Conservation (phyloP, 371 early-diverging fungal genomes). For the Mycotypha africana region DNA sequence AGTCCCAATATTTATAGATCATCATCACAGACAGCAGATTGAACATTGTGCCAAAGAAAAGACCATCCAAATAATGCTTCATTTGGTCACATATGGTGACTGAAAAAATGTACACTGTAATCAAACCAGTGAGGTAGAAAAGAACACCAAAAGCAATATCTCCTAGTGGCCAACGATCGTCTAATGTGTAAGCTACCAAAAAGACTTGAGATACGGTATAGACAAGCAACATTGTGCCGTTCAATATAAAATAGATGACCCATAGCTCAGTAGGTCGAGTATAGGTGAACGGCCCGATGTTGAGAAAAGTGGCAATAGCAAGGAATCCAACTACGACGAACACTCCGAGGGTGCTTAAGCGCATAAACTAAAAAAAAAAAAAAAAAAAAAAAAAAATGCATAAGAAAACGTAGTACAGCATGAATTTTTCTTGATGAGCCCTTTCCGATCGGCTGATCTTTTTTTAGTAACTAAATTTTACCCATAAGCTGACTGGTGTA, state of each 20-base stretch:
- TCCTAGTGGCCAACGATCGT: conserved; percentile 84
- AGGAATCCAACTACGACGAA: conserved; percentile 60
- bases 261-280: conserved; percentile 62
- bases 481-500: conserved; percentile 54
- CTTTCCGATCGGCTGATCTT: too few relatives aligned
- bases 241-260: conserved; percentile 69
- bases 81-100: conserved; percentile 63
- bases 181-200: conserved; percentile 75
- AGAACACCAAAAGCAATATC: conserved; percentile 67
- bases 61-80: conserved; percentile 84
- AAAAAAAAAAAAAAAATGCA: too few relatives aligned
- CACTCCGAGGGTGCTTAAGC: conserved; percentile 57
- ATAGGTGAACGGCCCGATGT: conserved; percentile 50
- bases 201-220: conserved; percentile 76
- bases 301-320: conserved; percentile 68
- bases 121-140: conserved; percentile 73
- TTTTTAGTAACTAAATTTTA: too few relatives aligned
- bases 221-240: conserved; percentile 60
- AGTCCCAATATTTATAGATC: conserved; percentile 90
- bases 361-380: conserved; percentile 49
- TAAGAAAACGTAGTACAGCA: background rate
- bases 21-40: conserved; percentile 86
- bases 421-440: background rate
- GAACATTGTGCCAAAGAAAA: conserved; percentile 79
- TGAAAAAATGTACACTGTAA: conserved; percentile 60